A percentile compares a stretch with the other conserved stretches of the same genome.
These are phyloP conservation scores for Kwoniella sp. DNA, from an alignment of 768 basidiomycete species.

Conservation along the genomic window DNA sequence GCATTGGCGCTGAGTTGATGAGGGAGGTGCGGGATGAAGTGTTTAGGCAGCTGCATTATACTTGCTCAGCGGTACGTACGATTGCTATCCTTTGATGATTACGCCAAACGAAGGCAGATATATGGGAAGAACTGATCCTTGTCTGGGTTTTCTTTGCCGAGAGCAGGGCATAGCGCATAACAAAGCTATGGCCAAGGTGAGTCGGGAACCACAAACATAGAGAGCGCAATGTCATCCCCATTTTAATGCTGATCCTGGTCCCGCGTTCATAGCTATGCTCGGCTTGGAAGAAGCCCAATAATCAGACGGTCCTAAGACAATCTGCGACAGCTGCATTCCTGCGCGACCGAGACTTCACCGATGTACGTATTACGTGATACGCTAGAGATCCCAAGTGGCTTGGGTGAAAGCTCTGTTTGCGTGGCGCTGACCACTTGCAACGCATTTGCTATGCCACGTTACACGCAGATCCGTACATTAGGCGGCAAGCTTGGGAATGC, in stretches of 20 bases:
- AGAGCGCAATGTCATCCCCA: too few species aligned
- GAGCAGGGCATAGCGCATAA: slow-evolving; percentile 83
- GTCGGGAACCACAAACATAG: neutral
- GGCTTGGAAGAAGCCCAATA: slow-evolving; percentile 87
- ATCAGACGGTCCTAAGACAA: slow-evolving; percentile 81
- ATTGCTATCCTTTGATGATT: neutral
- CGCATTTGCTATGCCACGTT: neutral
- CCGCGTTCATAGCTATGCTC: slow-evolving; percentile 73
- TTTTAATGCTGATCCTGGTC: slow-evolving; percentile 1
- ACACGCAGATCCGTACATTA: slow-evolving; percentile 77
- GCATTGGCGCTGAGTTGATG: slow-evolving; percentile 86
- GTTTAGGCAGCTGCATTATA: slow-evolving; percentile 75
- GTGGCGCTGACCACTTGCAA: neutral
- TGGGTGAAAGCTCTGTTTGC: neutral
- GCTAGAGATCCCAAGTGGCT: slow-evolving; percentile 1
- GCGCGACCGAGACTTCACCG: slow-evolving; percentile 81
- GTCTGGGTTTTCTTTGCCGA: slow-evolving; percentile 24
- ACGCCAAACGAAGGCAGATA: too few species aligned
- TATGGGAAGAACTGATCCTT: too few species aligned
- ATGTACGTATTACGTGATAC: slow-evolving; percentile 60
- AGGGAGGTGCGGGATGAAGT: slow-evolving; percentile 71
- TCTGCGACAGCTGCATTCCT: slow-evolving; percentile 82
- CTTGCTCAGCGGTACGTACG: slow-evolving; percentile 79
- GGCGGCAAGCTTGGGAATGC: slow-evolving; percentile 92
- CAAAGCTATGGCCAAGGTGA: slow-evolving; percentile 91